Conservation (phyloP, 2,329 filamentous ascomycete species). For the Phoma sp. region DNA sequence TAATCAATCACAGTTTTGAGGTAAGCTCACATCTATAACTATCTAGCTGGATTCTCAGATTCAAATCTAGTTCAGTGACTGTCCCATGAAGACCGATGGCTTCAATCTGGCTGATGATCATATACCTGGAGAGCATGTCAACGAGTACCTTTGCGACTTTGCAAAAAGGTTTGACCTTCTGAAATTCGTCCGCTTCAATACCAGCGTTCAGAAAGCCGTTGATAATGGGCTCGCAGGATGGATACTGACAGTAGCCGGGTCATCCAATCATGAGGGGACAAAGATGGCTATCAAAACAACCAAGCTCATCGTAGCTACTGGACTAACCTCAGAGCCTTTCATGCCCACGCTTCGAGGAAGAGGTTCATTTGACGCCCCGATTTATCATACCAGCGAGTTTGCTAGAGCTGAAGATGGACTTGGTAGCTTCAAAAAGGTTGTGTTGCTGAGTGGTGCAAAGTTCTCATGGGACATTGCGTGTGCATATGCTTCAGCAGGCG, state of each 20-base stretch:
- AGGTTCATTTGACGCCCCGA: conserved; percentile 58
- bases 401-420: conserved; percentile 49
- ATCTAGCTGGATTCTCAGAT: too few relatives aligned
- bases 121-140: conserved; percentile 64
- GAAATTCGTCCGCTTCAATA: conserved; percentile 58
- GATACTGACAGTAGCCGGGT: conserved; percentile 21
- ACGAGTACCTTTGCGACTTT: conserved; percentile 61
- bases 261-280: neutral
- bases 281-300: conserved; percentile 19
- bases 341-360: conserved; percentile 60
- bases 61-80: conserved; percentile 44
- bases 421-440: conserved; percentile 46
- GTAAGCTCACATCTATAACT: too few relatives aligned
- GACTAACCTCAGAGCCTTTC: conserved; percentile 65
- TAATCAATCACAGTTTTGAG: too few relatives aligned
- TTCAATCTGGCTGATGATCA: conserved; percentile 56
- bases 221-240: conserved; percentile 41
- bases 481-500: conserved; percentile 58
- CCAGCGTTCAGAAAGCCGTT: conserved; percentile 54
- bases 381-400: conserved; percentile 66
- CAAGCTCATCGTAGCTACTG: conserved; percentile 68
- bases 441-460: conserved; percentile 68
- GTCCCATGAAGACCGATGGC: conserved; percentile 37
- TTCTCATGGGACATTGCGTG: conserved; percentile 69
- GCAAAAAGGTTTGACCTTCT: conserved; percentile 54